Evolutionary conservation across 2,329 filamentous ascomycete species (phyloP).

Genomic region (Diaporthe humulicola): DNA sequence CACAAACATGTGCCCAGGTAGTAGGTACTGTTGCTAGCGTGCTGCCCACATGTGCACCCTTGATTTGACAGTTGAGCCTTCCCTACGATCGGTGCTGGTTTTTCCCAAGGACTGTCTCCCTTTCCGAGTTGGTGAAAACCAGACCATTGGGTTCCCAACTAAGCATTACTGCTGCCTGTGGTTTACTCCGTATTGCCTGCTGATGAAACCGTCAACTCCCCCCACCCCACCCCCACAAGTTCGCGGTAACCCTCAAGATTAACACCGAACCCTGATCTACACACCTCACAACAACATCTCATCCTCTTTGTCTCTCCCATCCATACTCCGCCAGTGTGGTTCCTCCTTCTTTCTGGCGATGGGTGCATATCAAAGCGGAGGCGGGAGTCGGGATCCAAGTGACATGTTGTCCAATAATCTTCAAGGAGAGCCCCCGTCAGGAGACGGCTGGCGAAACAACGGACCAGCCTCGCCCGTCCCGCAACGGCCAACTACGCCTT

Average conservation of each 20-base stretch:
- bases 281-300: not conserved
- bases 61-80: not conserved
- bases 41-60: not conserved
- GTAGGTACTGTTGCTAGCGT: constrained; percentile 4
- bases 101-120: not conserved
- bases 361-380: not conserved
- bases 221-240: not conserved
- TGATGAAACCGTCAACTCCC: constrained; percentile 4
- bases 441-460: constrained; percentile 14
- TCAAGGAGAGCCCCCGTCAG: constrained; percentile 1
- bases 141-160: not conserved
- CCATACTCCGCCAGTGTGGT: not conserved
- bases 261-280: constrained; percentile 10
- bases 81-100: not conserved
- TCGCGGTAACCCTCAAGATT: not conserved
- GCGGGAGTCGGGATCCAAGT: not conserved
- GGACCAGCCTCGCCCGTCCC: constrained; percentile 17
- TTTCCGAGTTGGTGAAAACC: not conserved
- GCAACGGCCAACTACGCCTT: constrained; percentile 14
- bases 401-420: constrained; percentile 19
- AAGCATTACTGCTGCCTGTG: not conserved
- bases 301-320: not conserved
- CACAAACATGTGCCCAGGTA: not conserved
- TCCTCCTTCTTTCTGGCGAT: not conserved
- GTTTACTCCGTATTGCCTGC: not conserved